Percentiles rank a stretch among this genome's conserved stretches.
Evolutionary conservation across 768 basidiomycete genomes (phyloP).

Genomic region (Terana coerulea): DNA sequence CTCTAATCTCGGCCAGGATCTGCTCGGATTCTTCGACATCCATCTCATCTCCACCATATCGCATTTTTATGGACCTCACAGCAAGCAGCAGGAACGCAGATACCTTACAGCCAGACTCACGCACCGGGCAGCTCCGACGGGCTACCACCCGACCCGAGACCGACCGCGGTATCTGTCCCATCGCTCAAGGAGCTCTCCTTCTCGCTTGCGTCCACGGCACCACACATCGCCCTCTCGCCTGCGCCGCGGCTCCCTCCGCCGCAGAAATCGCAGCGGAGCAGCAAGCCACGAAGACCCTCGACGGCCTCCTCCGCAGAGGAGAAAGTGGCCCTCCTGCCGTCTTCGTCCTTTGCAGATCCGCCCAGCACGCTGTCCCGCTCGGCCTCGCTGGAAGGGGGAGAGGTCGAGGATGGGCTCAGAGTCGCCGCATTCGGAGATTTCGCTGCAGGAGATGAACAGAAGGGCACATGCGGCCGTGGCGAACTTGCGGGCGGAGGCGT

Average conservation of each 20-base stretch:
- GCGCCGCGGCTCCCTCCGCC: conserved; percentile 30
- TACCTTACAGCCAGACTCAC: background rate
- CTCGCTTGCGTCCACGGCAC: conserved; percentile 19
- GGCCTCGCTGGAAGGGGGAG: conserved; percentile 6
- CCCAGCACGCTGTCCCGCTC: conserved; percentile 6
- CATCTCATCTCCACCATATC: background rate
- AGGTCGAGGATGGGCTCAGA: conserved; percentile 1
- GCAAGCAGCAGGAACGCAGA: conserved; percentile 1
- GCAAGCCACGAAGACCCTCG: conserved; percentile 33
- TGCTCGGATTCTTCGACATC: background rate
- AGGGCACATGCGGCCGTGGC: conserved; percentile 22
- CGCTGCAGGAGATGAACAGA: conserved; percentile 25
- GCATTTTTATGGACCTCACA: conserved; percentile 1
- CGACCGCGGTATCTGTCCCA: conserved; percentile 12
- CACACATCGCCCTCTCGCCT: conserved; percentile 23
- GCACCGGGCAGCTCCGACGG: background rate
- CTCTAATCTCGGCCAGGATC: conserved; percentile 1
- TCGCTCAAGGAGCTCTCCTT: conserved; percentile 18
- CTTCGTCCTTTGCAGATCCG: conserved; percentile 21
- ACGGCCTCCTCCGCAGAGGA: conserved; percentile 45
- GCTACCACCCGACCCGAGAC: background rate
- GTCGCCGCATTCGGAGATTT: conserved; percentile 10
- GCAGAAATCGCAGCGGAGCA: conserved; percentile 24
- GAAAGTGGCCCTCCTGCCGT: conserved; percentile 37
- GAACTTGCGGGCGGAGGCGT: conserved; percentile 24